phyloP scores from a whole-genome alignment of 2,329 filamentous ascomycete genomes.

The Cephalotrichum gorgonifer region DNA sequence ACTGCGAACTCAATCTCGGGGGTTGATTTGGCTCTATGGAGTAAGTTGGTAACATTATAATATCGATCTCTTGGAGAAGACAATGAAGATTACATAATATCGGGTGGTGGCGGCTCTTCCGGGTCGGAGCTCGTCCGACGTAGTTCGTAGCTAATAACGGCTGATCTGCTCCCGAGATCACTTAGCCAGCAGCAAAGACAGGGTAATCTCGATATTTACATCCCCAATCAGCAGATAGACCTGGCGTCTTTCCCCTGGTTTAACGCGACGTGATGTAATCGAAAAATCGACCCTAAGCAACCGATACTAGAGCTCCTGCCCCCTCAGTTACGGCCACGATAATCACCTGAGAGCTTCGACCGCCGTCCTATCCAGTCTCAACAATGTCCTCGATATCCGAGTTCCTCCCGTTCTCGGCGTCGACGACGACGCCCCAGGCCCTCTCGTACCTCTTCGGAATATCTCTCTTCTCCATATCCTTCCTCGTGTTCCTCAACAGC shows the following conservation, averaged over 20 bases:
- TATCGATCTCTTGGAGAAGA: background rate
- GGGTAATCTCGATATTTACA: background rate
- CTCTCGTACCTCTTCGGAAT: conserved; percentile 71
- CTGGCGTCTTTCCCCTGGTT: background rate
- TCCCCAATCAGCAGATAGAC: background rate
- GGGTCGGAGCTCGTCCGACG: too few relatives aligned
- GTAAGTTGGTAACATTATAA: background rate
- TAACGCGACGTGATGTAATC: background rate
- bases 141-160: too few relatives aligned
- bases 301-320: background rate
- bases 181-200: too few relatives aligned
- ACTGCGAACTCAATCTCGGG: too few relatives aligned
- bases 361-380: background rate
- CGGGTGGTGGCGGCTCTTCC: background rate
- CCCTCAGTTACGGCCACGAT: background rate
- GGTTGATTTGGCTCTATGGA: too few relatives aligned
- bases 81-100: background rate
- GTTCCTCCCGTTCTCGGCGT: conserved; percentile 46
- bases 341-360: too few relatives aligned
- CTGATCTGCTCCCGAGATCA: too few relatives aligned
- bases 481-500: conserved; percentile 83
- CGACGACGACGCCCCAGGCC: conserved; percentile 52
- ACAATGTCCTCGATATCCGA: conserved; percentile 28
- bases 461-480: conserved; percentile 78
- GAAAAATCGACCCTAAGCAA: background rate